A percentile compares a stretch with the other conserved stretches of the same genome.
Evolutionary conservation across 768 basidiomycete genomes (phyloP).

Genomic region (Imleria badia): DNA sequence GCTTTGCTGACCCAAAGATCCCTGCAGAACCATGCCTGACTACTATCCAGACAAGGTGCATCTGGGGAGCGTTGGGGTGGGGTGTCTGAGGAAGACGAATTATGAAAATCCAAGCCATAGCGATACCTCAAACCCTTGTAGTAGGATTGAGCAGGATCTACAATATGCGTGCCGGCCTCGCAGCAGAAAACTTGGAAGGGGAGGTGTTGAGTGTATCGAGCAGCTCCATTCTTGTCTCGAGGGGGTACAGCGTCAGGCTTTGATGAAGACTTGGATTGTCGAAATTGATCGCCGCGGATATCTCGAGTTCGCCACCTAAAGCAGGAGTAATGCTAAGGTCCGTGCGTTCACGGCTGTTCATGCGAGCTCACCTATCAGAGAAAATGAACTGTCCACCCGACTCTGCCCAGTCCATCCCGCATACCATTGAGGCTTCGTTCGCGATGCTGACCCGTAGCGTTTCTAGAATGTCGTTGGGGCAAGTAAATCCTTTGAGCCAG

Average conservation of each 20-base stretch:
- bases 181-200: conserved; percentile 99
- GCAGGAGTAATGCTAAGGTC: neutral
- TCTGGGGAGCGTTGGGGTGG: conserved; percentile 64
- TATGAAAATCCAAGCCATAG: conserved; percentile 78
- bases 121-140: conserved; percentile 89
- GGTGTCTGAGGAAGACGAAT: conserved; percentile 63
- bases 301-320: conserved; percentile 94
- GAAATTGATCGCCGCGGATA: conserved; percentile 97
- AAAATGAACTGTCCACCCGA: conserved; percentile 97
- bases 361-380: conserved; percentile 76
- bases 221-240: conserved; percentile 76
- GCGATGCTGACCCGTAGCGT: conserved; percentile 86
- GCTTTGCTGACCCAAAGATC: conserved; percentile 96
- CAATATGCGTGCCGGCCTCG: conserved; percentile 95
- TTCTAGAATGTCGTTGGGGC: conserved; percentile 96
- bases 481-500: conserved; percentile 99
- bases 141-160: conserved; percentile 95
- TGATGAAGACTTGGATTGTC: conserved; percentile 92
- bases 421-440: conserved; percentile 97
- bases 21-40: conserved; percentile 97
- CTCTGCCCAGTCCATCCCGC: conserved; percentile 99
- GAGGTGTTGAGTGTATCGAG: conserved; percentile 85
- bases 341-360: no score
- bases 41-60: conserved; percentile 90
- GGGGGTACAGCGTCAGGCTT: conserved; percentile 91